These are phyloP conservation scores for Carex pumila DNA, from an alignment of 176 grass and related monocot species.

Conservation along the genomic window DNA sequence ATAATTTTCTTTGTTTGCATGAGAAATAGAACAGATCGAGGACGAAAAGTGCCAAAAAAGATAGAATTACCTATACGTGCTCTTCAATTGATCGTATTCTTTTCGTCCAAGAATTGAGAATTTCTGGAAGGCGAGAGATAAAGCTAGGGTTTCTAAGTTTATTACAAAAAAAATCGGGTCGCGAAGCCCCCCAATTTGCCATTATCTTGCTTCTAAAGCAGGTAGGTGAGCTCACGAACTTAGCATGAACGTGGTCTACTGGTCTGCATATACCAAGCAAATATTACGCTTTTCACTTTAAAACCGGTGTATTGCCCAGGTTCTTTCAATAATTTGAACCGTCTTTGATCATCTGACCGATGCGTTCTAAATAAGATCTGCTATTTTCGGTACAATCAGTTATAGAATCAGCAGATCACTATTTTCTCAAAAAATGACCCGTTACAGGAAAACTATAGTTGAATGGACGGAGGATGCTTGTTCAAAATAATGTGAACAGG, in stretches of 20 bases:
- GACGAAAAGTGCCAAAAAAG: neutral
- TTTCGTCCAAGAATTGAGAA: slow-evolving; percentile 1
- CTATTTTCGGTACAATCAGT: neutral
- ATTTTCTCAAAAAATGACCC: neutral
- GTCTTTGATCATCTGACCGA: neutral
- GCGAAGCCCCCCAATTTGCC: neutral
- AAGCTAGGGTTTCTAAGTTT: slow-evolving; percentile 15
- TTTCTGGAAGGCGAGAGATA: neutral
- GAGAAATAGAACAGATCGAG: neutral
- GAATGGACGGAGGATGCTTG: neutral
- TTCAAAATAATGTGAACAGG: neutral
- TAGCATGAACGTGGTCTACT: neutral
- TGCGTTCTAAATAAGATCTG: neutral
- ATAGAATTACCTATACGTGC: slow-evolving; percentile 2
- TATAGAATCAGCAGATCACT: neutral
- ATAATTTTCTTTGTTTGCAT: neutral
- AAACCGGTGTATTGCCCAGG: slow-evolving; percentile 1
- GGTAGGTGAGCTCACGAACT: neutral
- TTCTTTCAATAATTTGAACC: neutral
- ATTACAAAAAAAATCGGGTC: slow-evolving; percentile 11
- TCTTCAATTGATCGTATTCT: neutral
- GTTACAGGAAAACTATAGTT: neutral
- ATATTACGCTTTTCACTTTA: neutral
- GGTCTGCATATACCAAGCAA: neutral
- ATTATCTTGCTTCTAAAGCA: slow-evolving; percentile 17